Conservation (phyloP, 768 basidiomycete species). For the Auriculariales sp. region DNA sequence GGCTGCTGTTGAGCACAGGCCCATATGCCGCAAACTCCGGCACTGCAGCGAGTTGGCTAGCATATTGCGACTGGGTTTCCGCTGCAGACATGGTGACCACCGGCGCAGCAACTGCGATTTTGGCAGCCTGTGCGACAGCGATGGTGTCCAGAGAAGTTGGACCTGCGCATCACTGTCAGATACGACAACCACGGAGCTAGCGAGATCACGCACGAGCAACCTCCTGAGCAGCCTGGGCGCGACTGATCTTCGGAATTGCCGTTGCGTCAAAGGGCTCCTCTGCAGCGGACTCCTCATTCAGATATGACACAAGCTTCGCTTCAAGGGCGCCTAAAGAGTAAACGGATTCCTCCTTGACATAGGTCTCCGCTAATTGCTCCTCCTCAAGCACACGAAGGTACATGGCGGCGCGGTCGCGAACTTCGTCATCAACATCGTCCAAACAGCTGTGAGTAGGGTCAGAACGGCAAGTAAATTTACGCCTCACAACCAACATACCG, state of each 20-base stretch:
- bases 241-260: slow-evolving; percentile 85
- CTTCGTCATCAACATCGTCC: slow-evolving; percentile 98
- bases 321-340: slow-evolving; percentile 96
- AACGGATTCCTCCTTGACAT: slow-evolving; percentile 91
- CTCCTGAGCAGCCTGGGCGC: slow-evolving; percentile 81
- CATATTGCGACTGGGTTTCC: slow-evolving; percentile 79
- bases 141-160: slow-evolving; percentile 82
- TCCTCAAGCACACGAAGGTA: slow-evolving; percentile 79
- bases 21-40: slow-evolving; percentile 81
- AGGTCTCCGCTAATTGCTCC: slow-evolving; percentile 64
- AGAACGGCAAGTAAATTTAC: not conserved
- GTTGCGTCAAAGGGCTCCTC: slow-evolving; percentile 71
- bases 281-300: slow-evolving; percentile 63
- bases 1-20: slow-evolving; percentile 70
- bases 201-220: slow-evolving; percentile 50
- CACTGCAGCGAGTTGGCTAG: slow-evolving; percentile 70
- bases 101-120: slow-evolving; percentile 42
- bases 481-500: slow-evolving; percentile 33
- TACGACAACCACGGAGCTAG: not conserved
- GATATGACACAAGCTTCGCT: slow-evolving; percentile 79
- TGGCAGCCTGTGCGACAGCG: slow-evolving; percentile 43
- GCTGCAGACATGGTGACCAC: slow-evolving; percentile 63
- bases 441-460: slow-evolving; percentile 46
- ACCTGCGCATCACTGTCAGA: slow-evolving; percentile 25
- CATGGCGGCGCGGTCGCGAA: slow-evolving; percentile 91